Percentiles rank a stretch among this genome's conserved stretches.
Conservation (phyloP, 169 alveolate genomes). For the Babesia sp. region DNA sequence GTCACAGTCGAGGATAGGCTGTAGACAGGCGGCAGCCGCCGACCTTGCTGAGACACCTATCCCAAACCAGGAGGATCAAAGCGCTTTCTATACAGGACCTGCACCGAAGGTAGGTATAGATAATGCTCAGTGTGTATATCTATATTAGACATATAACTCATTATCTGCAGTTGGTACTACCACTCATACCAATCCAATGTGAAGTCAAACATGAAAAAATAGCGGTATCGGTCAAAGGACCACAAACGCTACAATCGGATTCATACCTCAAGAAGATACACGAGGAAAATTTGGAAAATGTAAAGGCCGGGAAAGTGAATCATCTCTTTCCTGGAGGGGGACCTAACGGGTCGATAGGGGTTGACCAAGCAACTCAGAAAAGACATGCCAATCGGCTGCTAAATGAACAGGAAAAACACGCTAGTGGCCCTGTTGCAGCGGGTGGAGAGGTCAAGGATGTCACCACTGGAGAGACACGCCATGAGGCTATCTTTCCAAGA, state of each 20-base stretch:
- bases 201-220: neutral
- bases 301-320: conserved; percentile 27
- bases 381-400: conserved; percentile 13
- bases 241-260: neutral
- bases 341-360: conserved; percentile 63
- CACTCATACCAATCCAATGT: conserved; percentile 17
- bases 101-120: conserved; percentile 14
- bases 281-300: conserved; percentile 39
- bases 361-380: neutral
- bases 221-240: neutral
- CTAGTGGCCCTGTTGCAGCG: neutral
- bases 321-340: conserved; percentile 40
- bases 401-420: neutral
- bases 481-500: conserved; percentile 8
- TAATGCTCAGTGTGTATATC: neutral
- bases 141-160: neutral
- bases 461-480: neutral
- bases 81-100: neutral
- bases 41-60: neutral
- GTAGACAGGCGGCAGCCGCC: neutral
- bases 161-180: neutral
- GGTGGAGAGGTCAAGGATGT: neutral
- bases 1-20: neutral
- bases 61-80: neutral
- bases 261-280: conserved; percentile 8